Evolutionary conservation across 2,329 filamentous ascomycete genomes (phyloP), one percentile per base, ranked within the genome.

Genomic region (Monilinia vaccinii-corymbosi): DNA sequence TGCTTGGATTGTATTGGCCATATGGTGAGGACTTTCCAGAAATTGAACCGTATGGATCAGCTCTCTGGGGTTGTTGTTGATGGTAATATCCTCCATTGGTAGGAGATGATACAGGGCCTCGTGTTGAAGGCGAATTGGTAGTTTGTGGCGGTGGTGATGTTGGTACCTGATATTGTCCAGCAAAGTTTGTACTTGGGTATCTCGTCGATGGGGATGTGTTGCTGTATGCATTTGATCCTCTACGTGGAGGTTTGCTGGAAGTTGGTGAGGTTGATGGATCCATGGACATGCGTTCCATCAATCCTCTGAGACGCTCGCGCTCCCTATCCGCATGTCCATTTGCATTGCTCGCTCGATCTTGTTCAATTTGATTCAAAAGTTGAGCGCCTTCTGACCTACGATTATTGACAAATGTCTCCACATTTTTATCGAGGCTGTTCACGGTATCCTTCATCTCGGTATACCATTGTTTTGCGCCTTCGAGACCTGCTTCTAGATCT

Each of bases 241-340:
- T 49, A 42, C 67, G 65, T 45, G 68, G 58, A 44, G 79, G 73
- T 50, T 76, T 75, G 60, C 71, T 51, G 44, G 68, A 63, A 44
- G 75, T 74, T 2, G 79, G 72, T 60, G 76, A 74, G 16, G 73
- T 71, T 23, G 72, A 74, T 50, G 81, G 77, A n/a, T 93, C 90
- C 75, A 97, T 87, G 1, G 91, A 92, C 85, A 97, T 93, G 58
- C 92, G 85, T 70, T 97, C 92, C 94, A 99, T 97, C 45, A 99
- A 78, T 46, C 89, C 88, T 60, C 89, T 85, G 60, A 99, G 76
- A 59, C 93, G 84, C 69, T 96, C 91, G 60, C 90, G 86, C 72
- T 97, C 93, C 56, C 88, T 80, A 68, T 96, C 91, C 36, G 91
- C 69, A 56, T 72, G 69, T 2, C 68, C 71, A 56, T 62, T 71